phyloP scores from a whole-genome alignment of 2,329 filamentous ascomycete species.

The Bipolaris gigantea region DNA sequence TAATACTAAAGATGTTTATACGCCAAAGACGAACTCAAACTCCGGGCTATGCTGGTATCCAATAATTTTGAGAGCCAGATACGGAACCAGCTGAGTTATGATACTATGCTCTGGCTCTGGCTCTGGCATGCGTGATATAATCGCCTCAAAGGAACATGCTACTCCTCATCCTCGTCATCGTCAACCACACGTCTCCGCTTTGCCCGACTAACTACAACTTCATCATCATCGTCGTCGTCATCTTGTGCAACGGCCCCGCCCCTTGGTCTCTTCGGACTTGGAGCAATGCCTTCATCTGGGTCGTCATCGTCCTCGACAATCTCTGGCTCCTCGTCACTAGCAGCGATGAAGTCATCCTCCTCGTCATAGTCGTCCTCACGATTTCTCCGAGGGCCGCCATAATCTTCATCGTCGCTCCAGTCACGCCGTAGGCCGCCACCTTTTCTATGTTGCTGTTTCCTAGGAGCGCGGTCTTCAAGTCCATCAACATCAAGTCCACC shows the following conservation, averaged over 20 bases:
- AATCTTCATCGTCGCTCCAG: conserved; percentile 75
- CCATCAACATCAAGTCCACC: conserved; percentile 61
- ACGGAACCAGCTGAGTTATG: neutral
- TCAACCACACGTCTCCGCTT: conserved; percentile 52
- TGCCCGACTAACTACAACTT: conserved; percentile 33
- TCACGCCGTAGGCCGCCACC: conserved; percentile 47
- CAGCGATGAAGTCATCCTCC: conserved; percentile 77
- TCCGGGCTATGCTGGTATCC: conserved; percentile 31
- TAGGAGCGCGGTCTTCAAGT: conserved; percentile 58
- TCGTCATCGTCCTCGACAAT: conserved; percentile 63
- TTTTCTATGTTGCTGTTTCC: conserved; percentile 40
- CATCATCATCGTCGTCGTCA: conserved; percentile 42
- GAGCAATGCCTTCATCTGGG: conserved; percentile 52
- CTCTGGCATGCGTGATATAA: neutral
- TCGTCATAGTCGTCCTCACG: conserved; percentile 76
- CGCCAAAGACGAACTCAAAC: conserved; percentile 11
- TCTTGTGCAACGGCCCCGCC: conserved; percentile 29
- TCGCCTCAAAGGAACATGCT: neutral
- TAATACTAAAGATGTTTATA: conserved; percentile 8
- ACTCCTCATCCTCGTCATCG: conserved; percentile 54
- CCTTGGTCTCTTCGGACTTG: conserved; percentile 46
- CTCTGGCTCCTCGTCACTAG: conserved; percentile 71
- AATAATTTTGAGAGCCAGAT: conserved; percentile 1
- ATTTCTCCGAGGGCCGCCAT: conserved; percentile 63
- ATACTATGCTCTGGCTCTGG: neutral